A percentile compares a stretch with the other conserved stretches of the same genome.
Conservation (phyloP, 2,329 filamentous ascomycete species). For the Aspergillus sojae region DNA sequence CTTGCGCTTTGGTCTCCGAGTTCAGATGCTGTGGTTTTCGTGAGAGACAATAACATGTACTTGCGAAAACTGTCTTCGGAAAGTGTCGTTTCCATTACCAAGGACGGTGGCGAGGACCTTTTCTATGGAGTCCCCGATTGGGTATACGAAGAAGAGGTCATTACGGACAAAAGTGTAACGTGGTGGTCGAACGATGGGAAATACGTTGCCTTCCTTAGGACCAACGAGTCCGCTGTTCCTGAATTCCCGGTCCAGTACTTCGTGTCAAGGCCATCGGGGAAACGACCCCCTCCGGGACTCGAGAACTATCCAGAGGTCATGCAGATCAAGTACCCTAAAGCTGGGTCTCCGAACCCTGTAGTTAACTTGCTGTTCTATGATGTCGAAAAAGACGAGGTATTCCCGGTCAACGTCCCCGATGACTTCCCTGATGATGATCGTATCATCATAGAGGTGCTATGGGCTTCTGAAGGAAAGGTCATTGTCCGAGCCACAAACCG, state of each 20-base stretch:
- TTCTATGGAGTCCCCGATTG: conserved; percentile 98
- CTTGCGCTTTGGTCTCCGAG: conserved; percentile 87
- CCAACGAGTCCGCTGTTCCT: conserved; percentile 88
- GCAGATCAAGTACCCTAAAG: conserved; percentile 96
- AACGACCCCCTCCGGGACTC: conserved; percentile 66
- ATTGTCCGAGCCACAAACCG: conserved; percentile 91
- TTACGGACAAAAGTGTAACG: conserved; percentile 76
- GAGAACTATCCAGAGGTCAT: conserved; percentile 89
- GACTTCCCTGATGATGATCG: conserved; percentile 81
- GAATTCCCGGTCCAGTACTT: conserved; percentile 95
- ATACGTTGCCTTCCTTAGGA: conserved; percentile 87
- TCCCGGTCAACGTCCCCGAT: conserved; percentile 74
- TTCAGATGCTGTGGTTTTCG: conserved; percentile 87
- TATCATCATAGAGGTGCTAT: conserved; percentile 89
- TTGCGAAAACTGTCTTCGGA: conserved; percentile 68
- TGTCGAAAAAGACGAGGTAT: conserved; percentile 72
- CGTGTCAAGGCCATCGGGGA: conserved; percentile 79
- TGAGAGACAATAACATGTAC: conserved; percentile 86
- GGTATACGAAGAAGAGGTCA: conserved; percentile 92
- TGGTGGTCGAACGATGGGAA: conserved; percentile 95
- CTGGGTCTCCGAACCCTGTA: conserved; percentile 87
- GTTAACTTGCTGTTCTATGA: conserved; percentile 91
- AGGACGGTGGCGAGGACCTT: conserved; percentile 80
- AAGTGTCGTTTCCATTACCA: conserved; percentile 72
- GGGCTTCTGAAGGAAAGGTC: conserved; percentile 79